phyloP scores from a whole-genome alignment of 148 eudicot species.

The Rheum nobile region DNA sequence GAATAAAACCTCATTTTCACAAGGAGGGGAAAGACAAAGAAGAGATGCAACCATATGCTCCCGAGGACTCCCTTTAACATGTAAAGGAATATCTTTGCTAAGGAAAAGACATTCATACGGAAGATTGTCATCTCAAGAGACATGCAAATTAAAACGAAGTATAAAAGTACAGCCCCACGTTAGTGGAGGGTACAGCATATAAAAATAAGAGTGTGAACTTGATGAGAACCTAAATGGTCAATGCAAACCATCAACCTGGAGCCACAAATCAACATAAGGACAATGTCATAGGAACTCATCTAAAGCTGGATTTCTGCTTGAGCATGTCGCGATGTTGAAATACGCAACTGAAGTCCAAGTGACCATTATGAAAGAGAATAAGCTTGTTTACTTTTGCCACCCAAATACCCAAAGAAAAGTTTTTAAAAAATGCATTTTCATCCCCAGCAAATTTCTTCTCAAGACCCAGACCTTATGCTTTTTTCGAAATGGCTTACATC shows the following conservation, averaged over 20 bases:
- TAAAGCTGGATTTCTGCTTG: not conserved
- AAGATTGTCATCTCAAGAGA: not conserved
- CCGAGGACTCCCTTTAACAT: not conserved
- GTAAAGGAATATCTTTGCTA: not conserved
- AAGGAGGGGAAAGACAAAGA: not conserved
- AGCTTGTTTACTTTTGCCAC: not conserved
- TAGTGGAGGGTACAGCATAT: not conserved
- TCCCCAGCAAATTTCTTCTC: not conserved
- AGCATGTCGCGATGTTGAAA: not conserved
- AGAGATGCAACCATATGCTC: not conserved
- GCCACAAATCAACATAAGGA: not conserved
- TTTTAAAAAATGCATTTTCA: not conserved
- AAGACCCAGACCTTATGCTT: not conserved
- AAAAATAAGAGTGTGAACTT: not conserved
- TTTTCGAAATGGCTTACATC: not conserved
- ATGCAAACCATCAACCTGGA: not conserved
- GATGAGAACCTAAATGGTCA: not conserved
- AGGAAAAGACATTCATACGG: not conserved
- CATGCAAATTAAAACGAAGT: not conserved
- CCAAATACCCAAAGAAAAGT: not conserved
- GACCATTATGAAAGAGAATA: not conserved
- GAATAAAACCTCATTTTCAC: not conserved
- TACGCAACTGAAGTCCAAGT: not conserved
- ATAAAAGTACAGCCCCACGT: not conserved
- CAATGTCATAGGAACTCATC: not conserved